Conservation (phyloP, 2,329 filamentous ascomycete genomes). For the Verticillium longisporum region DNA sequence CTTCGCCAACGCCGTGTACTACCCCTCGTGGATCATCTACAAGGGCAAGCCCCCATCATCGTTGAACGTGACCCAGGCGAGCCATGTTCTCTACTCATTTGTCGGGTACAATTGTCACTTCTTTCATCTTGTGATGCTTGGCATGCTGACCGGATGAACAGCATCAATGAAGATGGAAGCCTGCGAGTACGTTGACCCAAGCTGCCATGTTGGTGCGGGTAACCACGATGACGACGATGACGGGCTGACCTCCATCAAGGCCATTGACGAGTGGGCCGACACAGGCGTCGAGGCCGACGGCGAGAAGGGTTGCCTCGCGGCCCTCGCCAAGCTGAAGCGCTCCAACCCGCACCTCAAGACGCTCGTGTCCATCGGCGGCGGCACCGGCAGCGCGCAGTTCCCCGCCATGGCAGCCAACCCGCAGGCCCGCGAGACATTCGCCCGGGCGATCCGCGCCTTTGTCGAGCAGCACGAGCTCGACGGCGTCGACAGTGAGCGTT, state of each 20-base stretch:
- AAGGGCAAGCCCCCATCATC: conserved; percentile 52
- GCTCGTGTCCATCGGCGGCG: conserved; percentile 60
- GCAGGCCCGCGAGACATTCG: conserved; percentile 44
- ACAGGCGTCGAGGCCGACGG: conserved; percentile 53
- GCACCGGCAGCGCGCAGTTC: conserved; percentile 55
- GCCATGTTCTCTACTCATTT: conserved; percentile 61
- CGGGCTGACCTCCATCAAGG: conserved; percentile 11
- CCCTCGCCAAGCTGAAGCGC: conserved; percentile 51
- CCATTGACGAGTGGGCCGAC: conserved; percentile 59
- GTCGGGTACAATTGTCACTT: conserved; percentile 30
- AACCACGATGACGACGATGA: no score
- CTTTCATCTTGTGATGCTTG: not conserved
- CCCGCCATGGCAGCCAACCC: conserved; percentile 45
- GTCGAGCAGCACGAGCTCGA: conserved; percentile 53
- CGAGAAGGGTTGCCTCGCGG: conserved; percentile 50
- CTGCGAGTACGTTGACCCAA: conserved; percentile 29
- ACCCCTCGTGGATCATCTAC: conserved; percentile 60
- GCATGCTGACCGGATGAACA: conserved; percentile 13
- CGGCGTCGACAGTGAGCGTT: conserved; percentile 52
- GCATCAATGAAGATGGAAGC: conserved; percentile 24
- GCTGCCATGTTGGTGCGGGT: no score
- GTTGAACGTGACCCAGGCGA: conserved; percentile 48
- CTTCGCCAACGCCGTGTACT: conserved; percentile 43
- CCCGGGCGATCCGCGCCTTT: conserved; percentile 42
- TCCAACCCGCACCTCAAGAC: conserved; percentile 50